Base-by-base conservation (phyloP, 257 asterid species). In the Nicotiana undulata region DNA sequence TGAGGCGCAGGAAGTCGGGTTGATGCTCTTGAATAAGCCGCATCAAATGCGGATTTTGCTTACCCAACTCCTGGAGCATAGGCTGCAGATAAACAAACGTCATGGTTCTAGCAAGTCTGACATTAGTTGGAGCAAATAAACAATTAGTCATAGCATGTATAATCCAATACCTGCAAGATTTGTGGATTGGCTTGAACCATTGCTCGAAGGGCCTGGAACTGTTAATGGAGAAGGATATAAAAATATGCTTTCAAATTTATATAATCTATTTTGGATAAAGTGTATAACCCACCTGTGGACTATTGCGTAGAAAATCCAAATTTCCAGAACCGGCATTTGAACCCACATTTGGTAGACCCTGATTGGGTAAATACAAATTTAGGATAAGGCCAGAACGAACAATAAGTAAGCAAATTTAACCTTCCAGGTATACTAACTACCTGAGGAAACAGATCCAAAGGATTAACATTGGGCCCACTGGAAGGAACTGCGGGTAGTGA, bases 61-160 rank as follows among this genome's bases (percentile, higher is more conserved):
- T 94, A 81, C 97, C 97, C 55, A 94, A 90, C 85, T 94, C 98
- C 89, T 92, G 98, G 85, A 94, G 97, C 98, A 94, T 94, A 63
- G 97, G 95, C 98, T 94, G 91, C 86, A 86, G 40, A 65, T 53
- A 63, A 49, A 77, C 80, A 79, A 76, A 37, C 81, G 37, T 31
- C 37, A 75, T 44, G 28, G 66, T 44, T 66, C 46, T 17, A 17
- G 55, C 53, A 60, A 28, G 65, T 66, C 67, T 40, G 75, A 67
- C 64, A 17, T 40, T 72, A 46, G 63, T 63, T 40, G 80, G 34
- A 70, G 29, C 55, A 74, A 46, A 61, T 20, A 77, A 55, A 64
- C 10, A 63, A 40, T 28, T 61, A 28, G 59, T 59, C 29, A 26
- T 75, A 51, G 55, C 24, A 31, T 6, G 65, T 49, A 18, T 9